Base-by-base conservation (phyloP, 257 asterid genomes). In the Jacaranda copaia region DNA sequence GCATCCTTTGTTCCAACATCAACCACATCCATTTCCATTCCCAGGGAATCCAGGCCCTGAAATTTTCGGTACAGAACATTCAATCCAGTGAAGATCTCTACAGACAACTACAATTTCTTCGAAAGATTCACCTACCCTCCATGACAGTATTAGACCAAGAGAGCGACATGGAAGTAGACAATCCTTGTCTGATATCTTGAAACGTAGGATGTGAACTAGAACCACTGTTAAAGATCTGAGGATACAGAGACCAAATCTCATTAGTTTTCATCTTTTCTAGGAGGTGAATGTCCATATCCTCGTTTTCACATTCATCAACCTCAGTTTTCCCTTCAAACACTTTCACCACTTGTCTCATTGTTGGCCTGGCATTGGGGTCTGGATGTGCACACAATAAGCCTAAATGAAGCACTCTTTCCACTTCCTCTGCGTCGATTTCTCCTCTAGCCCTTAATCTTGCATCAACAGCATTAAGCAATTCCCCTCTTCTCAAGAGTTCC, bases 341-440 rank as follows among this genome's bases (percentile, higher is more conserved):
- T 48, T 90, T 90, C 82, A 86, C 87, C 2, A 84, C 91, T 60
- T 86, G 93, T 79, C 94, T 88, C 92, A 92, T 92, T 9, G 81
- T 88, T 9, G 96, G 94, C 86, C 97, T 83, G 2, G 77, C 79
- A 11, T 61, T 86, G 1, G 87, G 81, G 5, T 92, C 96, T 0
- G 81, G 83, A 61, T 84, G 88, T 8, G 86, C 81, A 18, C 97
- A 91, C 25, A 88, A 19, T 58, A 89, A 18, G 38, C 96, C 96
- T 70, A 92, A 20, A 43, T 88, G 89, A 56, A 92, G 77, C 80
- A 92, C 85, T 49, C 75, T 71, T 10, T 83, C 85, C 0, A 83
- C 89, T 59, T 85, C 90, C 84, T 76, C 92, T 61, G 61, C 85
- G 20, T 87, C 74, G 5, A 81, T 10, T 62, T 55, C 93, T 4